Base-by-base conservation (phyloP, 352 stramenopile species). In the Labyrinthula sp. region DNA sequence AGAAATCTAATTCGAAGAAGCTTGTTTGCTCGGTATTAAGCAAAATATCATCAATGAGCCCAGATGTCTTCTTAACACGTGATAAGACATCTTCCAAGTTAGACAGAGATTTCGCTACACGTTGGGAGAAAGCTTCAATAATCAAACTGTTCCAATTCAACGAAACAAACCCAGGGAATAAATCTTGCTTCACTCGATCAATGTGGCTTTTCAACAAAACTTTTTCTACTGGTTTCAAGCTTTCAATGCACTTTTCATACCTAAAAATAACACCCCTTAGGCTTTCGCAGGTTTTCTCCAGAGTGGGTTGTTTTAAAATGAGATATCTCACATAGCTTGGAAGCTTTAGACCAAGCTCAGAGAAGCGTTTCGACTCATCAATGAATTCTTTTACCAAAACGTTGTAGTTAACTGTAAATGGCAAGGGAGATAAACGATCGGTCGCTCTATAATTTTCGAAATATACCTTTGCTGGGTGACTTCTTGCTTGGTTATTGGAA, bases 71-170 rank as follows among this genome's bases (percentile, higher is more conserved):
- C 57, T 92, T 79, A 17, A 94, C 81, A 55, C 93, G 79, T 17
- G 63, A 75, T 5, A 94, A 75, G 4, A 91, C 65, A 43, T 82
- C 88, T 0, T 69, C 67, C 55, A 94, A 94, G 49, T 89, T 75
- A 39, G 86, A 86, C 1, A 94, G 57, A 0, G 79, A 71, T 45
- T 84, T 85, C 47, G 81, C 80, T 54, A 74, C 83, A 35, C 76
- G 72, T 31, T 93, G 80, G 28, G 93, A 89, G 56, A 92, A 93
- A 26, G 70, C 79, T 15, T 82, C 48, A n/a, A 94, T 83, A 21
- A 83, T 80, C 59, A 93, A 81, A 1, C 80, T 93, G 46, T 89
- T 94, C 82, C 82, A 94, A 57, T 94, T 94, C 5, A 94, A 61
- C 22, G 82, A 80, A 2, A 79, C 83, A 50, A 93, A 93, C 0